Base-by-base conservation (phyloP, 495 filamentous ascomycete genomes). In the Aspergillus haitiensis region DNA sequence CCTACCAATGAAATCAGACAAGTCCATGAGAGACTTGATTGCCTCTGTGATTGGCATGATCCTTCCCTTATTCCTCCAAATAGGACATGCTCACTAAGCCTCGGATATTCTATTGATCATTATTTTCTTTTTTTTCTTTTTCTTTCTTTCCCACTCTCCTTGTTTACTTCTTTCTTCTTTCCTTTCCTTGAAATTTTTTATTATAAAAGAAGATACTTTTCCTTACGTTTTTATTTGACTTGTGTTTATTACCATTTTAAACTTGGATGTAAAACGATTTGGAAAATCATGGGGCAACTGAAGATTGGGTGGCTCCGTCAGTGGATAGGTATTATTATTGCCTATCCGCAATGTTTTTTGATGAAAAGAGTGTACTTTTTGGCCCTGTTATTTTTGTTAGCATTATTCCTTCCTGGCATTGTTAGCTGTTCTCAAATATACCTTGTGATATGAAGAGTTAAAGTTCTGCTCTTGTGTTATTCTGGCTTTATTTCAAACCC, bases 21-120 rank as follows among this genome's bases (percentile, higher is more conserved):
- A 78, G 63, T 78, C 78, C 9, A 73, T 78, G 72, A 60, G 69
- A 67, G 66, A 80, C 72, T 86, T 91, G 13, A 74, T 90, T 36
- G 88, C 87, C 35, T 90, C 90, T 15, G 86, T 97, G 6, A 80
- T 86, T 60, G 94, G 94, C 52, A 97, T 98, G 92, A 72, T 96
- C 50, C 68, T 98, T 61, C 94, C 94, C 27, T 77, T 97, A 52
- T 80, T 96, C 56, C 88, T 94, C 45, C 92, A 96, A 73, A 84
- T 96, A 59, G 93, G 94, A 8, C 93, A 97, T 78, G 89, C 89
- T 59, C 89, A 93, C 74, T 91, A 62, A 84, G 52, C 12, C 16
- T 53, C 18, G 35, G n/a, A n/a, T 48, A 32, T 64, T 54, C 35
- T 58, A 13, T 40, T 56, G 10, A 9, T 53, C 52, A n/a, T n/a